Conservation (phyloP, 2,329 filamentous ascomycete species). For the Sarocladium oryzae region DNA sequence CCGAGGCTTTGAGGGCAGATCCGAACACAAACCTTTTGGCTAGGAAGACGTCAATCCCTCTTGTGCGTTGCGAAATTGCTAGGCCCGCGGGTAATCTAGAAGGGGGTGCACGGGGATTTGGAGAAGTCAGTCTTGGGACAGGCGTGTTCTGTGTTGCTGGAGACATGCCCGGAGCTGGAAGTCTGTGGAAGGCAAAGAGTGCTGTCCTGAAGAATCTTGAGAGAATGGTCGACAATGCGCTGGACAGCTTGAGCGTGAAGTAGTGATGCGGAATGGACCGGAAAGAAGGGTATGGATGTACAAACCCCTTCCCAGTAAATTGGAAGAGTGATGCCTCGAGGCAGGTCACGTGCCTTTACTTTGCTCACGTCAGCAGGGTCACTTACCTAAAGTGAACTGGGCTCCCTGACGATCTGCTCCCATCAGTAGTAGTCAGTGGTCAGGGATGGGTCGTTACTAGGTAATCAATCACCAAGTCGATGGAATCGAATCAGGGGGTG, state of each 20-base stretch:
- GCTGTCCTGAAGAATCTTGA: neutral
- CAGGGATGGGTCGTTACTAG: neutral
- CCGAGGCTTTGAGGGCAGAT: constrained; percentile 11
- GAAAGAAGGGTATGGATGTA: no score
- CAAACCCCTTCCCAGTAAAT: no score
- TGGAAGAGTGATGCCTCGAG: no score
- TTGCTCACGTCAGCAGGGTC: neutral
- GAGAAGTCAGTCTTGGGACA: constrained; percentile 3
- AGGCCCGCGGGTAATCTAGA: neutral
- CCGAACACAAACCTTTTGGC: constrained; percentile 16
- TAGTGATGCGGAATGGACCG: neutral
- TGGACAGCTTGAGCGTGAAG: neutral
- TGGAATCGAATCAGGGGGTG: neutral
- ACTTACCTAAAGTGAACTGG: neutral
- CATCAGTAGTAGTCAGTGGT: no score
- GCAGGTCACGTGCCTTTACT: neutral
- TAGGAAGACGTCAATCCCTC: constrained; percentile 51
- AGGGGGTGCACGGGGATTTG: neutral
- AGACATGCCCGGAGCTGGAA: neutral
- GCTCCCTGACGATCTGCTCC: neutral
- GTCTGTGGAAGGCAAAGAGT: neutral
- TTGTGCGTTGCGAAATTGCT: neutral
- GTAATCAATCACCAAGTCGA: no score
- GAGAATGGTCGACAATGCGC: neutral
- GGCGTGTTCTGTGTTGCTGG: constrained; percentile 1